A percentile compares a stretch with the other conserved stretches of the same genome.
Conservation (phyloP, 1,284 basidiomycete genomes). For the Leccinum fuscescens region DNA sequence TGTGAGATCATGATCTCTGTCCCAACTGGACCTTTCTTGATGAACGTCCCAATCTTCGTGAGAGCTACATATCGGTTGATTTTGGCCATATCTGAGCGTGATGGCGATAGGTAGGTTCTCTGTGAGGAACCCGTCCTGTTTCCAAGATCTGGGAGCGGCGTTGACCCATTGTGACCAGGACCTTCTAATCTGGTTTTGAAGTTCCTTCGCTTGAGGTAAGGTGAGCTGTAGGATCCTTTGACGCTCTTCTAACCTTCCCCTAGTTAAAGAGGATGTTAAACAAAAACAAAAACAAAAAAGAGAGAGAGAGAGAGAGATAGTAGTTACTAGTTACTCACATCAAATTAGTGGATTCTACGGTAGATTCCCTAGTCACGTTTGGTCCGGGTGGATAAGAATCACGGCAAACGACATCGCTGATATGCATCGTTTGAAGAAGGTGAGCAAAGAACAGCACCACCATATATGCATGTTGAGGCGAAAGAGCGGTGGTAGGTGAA, state of each 20-base stretch:
- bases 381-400: not conserved
- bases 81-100: constrained; percentile 7
- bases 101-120: constrained; percentile 5
- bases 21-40: not conserved
- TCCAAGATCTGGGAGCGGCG: not conserved
- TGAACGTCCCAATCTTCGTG: not conserved
- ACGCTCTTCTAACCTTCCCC: not conserved
- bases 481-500: not conserved
- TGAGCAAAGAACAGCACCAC: constrained; percentile 5
- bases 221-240: constrained; percentile 1
- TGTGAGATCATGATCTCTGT: not conserved
- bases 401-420: not conserved
- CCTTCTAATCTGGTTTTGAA: not conserved
- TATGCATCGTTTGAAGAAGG: not conserved
- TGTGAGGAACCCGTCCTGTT: not conserved
- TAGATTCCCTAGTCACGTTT: not conserved
- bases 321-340: not conserved
- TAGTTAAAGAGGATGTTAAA: too few relatives aligned
- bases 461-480: not conserved
- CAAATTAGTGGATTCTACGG: not conserved
- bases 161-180: not conserved
- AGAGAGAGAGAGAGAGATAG: too few relatives aligned
- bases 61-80: constrained; percentile 1
- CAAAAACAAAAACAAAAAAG: too few relatives aligned
- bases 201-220: not conserved